Base-by-base conservation (phyloP, 1,284 basidiomycete genomes). In the Papiliotrema terrestris region DNA sequence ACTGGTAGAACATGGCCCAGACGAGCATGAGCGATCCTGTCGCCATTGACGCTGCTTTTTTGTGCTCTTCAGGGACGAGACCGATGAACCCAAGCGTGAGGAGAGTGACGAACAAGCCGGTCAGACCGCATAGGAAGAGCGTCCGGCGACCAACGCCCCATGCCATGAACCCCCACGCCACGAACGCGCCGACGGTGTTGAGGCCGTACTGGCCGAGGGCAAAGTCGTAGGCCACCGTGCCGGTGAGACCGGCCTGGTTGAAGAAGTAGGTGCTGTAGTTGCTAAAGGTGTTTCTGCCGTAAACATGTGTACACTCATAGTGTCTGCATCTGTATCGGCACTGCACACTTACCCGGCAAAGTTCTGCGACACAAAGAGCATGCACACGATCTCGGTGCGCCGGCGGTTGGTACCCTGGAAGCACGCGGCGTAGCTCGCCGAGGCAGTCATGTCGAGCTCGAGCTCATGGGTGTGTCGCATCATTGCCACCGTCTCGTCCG, bases 401-500 rank as follows among this genome's bases (percentile, higher is more conserved):
- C 75, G 66, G 4, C 66, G 59, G 55, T 77, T 63, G 41, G 62
- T 59, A 15, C 74, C 77, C 51, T 69, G 68, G 76, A 81, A 79
- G 68, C 79, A 80, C 61, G 80, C 78, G 20, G 65, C 54, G 67
- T 79, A 80, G n/a, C 63, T 66, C 3, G 73, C 41, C 2, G 72
- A 69, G 2, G 54, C 48, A 15, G 71, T 71, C 48, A 72, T 59
- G 38, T 71, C 62, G 8, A 59, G 52, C 51, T 71, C 72, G 20
- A 73, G 56, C 49, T 70, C 68, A 36, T 63, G 65, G 11, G 73
- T 74, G 59, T 74, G 73, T 37, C 59, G 57, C 52, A 75, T 77
- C 71, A 81, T 78, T 52, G 77, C 77, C 44, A 81, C 62, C 4
- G 72, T 72, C 62, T 77, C 73, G 49, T 77, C 77, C 20, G 72